A percentile compares a stretch with the other conserved stretches of the same genome.
These are phyloP conservation scores for Paraconiothyrium sp. DNA, from an alignment of 2,329 filamentous ascomycete genomes.

Conservation along the genomic window DNA sequence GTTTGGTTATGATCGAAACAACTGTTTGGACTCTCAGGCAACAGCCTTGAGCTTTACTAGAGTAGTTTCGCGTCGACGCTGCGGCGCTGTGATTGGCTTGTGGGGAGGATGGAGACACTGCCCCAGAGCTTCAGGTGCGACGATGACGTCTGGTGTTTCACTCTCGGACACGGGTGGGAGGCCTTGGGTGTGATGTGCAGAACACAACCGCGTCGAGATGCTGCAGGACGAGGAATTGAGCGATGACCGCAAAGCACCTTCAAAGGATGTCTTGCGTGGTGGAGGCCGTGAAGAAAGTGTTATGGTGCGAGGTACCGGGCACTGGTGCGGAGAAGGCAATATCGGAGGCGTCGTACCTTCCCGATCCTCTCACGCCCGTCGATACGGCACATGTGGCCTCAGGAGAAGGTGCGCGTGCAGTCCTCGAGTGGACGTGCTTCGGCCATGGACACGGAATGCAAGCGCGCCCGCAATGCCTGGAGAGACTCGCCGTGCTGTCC, in stretches of 20 bases:
- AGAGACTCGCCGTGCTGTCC: too few species aligned
- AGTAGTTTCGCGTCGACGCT: slow-evolving; percentile 3
- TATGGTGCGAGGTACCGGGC: not conserved
- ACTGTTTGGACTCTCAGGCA: slow-evolving; percentile 2
- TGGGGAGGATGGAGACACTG: not conserved
- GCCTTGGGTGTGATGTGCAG: slow-evolving; percentile 2
- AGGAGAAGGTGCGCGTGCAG: not conserved
- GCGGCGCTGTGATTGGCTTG: slow-evolving; percentile 15
- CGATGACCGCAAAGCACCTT: not conserved
- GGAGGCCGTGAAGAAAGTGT: not conserved
- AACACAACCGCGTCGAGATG: not conserved
- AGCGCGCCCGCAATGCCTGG: not conserved
- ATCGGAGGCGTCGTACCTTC: slow-evolving; percentile 16
- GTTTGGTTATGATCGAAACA: not conserved
- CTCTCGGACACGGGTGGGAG: slow-evolving; percentile 7
- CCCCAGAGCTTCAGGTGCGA: slow-evolving; percentile 1
- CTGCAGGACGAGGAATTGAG: not conserved
- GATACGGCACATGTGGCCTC: not conserved
- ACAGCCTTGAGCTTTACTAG: slow-evolving; percentile 3
- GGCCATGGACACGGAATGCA: not conserved
- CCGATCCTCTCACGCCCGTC: slow-evolving; percentile 6
- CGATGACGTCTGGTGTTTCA: slow-evolving; percentile 25
- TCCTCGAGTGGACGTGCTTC: not conserved
- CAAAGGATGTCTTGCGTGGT: not conserved
- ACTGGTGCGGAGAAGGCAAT: slow-evolving; percentile 12